phyloP scores from a whole-genome alignment of 2,329 filamentous ascomycete species.

The Neonectria ditissima region DNA sequence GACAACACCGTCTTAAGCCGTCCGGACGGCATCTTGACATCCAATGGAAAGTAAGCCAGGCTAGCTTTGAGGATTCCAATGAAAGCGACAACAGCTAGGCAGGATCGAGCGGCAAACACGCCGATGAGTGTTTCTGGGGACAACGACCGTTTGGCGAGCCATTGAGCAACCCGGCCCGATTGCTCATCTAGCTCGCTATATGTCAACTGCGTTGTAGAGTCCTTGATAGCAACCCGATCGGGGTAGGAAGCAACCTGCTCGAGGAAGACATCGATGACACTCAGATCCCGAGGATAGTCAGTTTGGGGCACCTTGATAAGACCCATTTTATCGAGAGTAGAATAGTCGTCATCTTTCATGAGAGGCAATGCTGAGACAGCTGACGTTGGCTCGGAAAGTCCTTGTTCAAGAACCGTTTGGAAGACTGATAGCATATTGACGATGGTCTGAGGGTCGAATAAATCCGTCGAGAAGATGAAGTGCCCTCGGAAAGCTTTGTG shows the following conservation, averaged over 20 bases:
- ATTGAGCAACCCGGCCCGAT: slow-evolving; percentile 28
- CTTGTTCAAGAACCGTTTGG: slow-evolving; percentile 28
- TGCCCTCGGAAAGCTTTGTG: slow-evolving; percentile 18
- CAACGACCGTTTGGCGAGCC: background rate
- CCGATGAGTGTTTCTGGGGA: slow-evolving; percentile 23
- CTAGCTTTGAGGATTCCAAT: slow-evolving; percentile 35
- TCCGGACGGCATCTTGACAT: slow-evolving; percentile 27
- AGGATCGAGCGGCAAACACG: slow-evolving; percentile 24
- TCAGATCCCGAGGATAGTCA: slow-evolving; percentile 35
- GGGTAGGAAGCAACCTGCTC: slow-evolving; percentile 33
- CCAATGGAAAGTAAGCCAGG: slow-evolving; percentile 34
- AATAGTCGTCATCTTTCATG: slow-evolving; percentile 1
- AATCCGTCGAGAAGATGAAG: slow-evolving; percentile 36
- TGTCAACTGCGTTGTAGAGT: slow-evolving; percentile 28
- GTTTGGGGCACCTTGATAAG: slow-evolving; percentile 29
- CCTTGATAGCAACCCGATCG: slow-evolving; percentile 34
- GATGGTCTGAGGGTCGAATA: slow-evolving; percentile 38
- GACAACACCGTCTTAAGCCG: slow-evolving; percentile 27
- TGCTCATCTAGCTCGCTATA: slow-evolving; percentile 35
- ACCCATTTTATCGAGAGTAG: slow-evolving; percentile 27
- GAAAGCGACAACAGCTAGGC: slow-evolving; percentile 25
- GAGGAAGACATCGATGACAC: slow-evolving; percentile 41
- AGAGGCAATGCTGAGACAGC: slow-evolving; percentile 19
- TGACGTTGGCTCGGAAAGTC: slow-evolving; percentile 22
- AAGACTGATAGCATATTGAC: slow-evolving; percentile 33